A percentile compares a stretch with the other conserved stretches of the same genome.
phyloP scores from a whole-genome alignment of 495 filamentous ascomycete species.

The Emericellopsis terricola region DNA sequence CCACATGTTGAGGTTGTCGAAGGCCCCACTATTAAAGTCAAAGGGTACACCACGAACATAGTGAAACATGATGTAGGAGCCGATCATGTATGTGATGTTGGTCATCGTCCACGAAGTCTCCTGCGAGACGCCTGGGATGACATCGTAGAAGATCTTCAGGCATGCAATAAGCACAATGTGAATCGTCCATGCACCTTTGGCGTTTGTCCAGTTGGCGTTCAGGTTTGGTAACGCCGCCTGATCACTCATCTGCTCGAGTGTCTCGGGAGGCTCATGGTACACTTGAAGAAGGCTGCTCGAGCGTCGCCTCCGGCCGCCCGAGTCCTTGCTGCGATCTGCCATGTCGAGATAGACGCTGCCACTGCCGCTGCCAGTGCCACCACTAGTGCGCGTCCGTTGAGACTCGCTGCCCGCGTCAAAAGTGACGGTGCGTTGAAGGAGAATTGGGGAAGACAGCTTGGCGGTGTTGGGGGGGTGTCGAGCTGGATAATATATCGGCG shows the following conservation, averaged over 20 bases:
- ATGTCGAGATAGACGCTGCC: constrained; percentile 22
- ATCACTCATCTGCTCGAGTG: constrained; percentile 87
- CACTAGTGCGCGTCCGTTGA: no score
- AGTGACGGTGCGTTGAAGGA: constrained; percentile 62
- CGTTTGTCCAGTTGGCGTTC: constrained; percentile 97
- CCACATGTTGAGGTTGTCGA: constrained; percentile 99
- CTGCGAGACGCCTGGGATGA: constrained; percentile 84
- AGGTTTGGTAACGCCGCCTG: constrained; percentile 87
- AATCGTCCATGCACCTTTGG: constrained; percentile 96
- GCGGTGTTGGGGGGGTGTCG: no score
- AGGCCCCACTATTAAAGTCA: constrained; percentile 97
- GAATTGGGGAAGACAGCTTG: constrained; percentile 67
- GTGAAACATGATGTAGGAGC: constrained; percentile 98
- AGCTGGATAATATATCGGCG: no score
- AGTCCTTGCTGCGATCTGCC: constrained; percentile 31
- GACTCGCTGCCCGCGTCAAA: constrained; percentile 60
- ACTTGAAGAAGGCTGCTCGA: constrained; percentile 79
- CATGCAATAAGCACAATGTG: constrained; percentile 77
- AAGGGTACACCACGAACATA: constrained; percentile 95
- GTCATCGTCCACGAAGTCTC: constrained; percentile 97
- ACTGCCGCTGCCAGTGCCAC: constrained; percentile 2
- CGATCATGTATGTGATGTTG: constrained; percentile 98
- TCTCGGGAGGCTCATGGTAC: constrained; percentile 87
- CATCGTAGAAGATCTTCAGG: constrained; percentile 91
- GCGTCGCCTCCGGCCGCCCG: constrained; percentile 52